These are phyloP conservation scores for Stemphylium vesicarium DNA, from an alignment of 2,329 filamentous ascomycete genomes.

Conservation along the genomic window DNA sequence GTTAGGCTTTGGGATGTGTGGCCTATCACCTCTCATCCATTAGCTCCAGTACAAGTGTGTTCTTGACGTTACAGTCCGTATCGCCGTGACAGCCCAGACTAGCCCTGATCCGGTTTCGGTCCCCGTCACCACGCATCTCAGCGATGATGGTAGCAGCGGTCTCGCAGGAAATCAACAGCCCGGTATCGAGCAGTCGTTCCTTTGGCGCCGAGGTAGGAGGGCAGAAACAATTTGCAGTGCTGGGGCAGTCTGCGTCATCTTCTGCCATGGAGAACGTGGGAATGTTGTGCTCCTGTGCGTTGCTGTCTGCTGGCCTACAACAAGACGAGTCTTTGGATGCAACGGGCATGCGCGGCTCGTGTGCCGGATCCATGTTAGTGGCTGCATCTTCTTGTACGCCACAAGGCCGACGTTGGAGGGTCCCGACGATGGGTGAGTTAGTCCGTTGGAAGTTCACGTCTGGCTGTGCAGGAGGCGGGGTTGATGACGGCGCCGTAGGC, in stretches of 20 bases:
- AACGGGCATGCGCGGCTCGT: neutral
- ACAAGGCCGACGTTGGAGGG: neutral
- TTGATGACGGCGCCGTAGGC: neutral
- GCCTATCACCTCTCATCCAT: constrained; percentile 26
- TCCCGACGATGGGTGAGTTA: neutral
- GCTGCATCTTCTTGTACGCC: too few species aligned
- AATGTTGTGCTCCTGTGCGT: neutral
- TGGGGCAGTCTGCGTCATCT: constrained; percentile 22
- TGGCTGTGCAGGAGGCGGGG: neutral
- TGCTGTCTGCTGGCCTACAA: neutral
- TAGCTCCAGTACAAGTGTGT: constrained; percentile 32
- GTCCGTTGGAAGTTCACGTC: neutral
- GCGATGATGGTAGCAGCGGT: constrained; percentile 36
- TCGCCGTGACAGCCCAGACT: constrained; percentile 27
- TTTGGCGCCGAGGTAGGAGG: constrained; percentile 14
- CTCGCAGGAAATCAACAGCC: constrained; percentile 36
- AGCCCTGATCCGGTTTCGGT: constrained; percentile 23
- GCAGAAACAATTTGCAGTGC: constrained; percentile 29
- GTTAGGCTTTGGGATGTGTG: too few species aligned
- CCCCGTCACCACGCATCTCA: constrained; percentile 36
- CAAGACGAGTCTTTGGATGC: neutral
- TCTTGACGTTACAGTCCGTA: constrained; percentile 30
- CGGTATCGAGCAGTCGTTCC: neutral
- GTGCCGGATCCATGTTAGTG: neutral
- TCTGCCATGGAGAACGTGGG: neutral